Evolutionary conservation across 1,284 basidiomycete species (phyloP), one percentile per base, ranked within the genome.

Genomic region (Trichosporon asahii): DNA sequence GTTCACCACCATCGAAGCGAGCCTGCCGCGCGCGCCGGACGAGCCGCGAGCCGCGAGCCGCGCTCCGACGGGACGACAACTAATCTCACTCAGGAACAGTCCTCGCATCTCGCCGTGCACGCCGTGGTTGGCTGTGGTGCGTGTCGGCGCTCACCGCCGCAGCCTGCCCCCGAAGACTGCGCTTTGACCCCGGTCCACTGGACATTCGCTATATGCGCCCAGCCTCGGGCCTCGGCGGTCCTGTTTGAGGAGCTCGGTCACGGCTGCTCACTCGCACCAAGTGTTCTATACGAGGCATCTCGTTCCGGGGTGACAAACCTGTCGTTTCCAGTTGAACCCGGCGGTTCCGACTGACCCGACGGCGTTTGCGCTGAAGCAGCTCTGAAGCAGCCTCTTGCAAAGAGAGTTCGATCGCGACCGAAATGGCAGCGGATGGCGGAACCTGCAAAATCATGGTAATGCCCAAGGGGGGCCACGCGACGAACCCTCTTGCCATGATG

Each of bases 401-500:
- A 53, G 49, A 53, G 49, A 53, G 49, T 53, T 53, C 21, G 49
- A 53, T 53, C 49, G 49, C 49, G 23, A 53, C 49, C 49, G 49
- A 53, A 53, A 53, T 53, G 49, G 49, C n/a, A 53, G 49, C 49
- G 49, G 49, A 53, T 53, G 49, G 49, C 49, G 49, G 49, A 53
- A 53, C 7, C 9, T 5, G 18, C 49, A n/a, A n/a, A n/a, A n/a
- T n/a, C n/a, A n/a, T n/a, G n/a, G n/a, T n/a, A n/a, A n/a, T n/a
- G n/a, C n/a, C 21, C 49, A 18, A n/a, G 6, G 7, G 5, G 49
- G 9, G 49, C 18, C 49, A 37, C 49, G 15, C 49, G 18, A 11
- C 7, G 7, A 5, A 7, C 4, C 18, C n/a, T n/a, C n/a, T n/a
- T n/a, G n/a, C n/a, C 31, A 53, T 53, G 49, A 53, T 25, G n/a